Evolutionary conservation across 495 filamentous ascomycete species (phyloP), one percentile per base, ranked within the genome.

Genomic region (Xylona heveae): DNA sequence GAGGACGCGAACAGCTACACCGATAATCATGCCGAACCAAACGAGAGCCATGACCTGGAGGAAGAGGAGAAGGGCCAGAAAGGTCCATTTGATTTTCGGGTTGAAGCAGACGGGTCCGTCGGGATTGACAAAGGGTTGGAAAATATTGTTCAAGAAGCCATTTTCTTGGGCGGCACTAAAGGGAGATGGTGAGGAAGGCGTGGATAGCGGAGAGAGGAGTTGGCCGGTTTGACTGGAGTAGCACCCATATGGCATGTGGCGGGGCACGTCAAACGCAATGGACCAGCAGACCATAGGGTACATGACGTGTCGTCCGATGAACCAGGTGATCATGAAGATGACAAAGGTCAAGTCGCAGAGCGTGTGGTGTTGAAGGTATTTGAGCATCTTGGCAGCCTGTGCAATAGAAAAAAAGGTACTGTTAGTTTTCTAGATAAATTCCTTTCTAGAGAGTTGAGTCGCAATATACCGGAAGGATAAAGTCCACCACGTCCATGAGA

Each of bases 401-500:
- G 16, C 9, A 40, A n/a, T 44, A 25, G 37, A 17, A 2, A 6
- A 13, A 14, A n/a, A 15, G 25, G 14, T 21, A 32, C 6, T 6
- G 15, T 36, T 36, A 28, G 36, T 12, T 13, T 8, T 12, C 3
- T n/a, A 8, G 7, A 24, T 6, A 12, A 35, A 10, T 28, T 23
- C 19, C 4, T 28, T 14, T 7, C 7, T 7, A 16, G 8, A 30
- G 16, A 20, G 4, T 5, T 7, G 5, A 20, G 19, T 21, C 5
- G 24, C 13, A 14, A 62, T 79, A 48, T 56, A 95, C 84, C 19
- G 85, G 76, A 27, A 97, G 57, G 26, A 92, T 55, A 33, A 90
- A 59, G 45, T 97, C 88, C 5, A 91, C 79, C 24, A 92, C 61
- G 44, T 97, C 88, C 88, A 95, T 95, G 37, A 88, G 55, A 24